These are phyloP conservation scores for Talaromyces amestolkiae DNA, from an alignment of 2,329 filamentous ascomycete species.

Conservation along the genomic window DNA sequence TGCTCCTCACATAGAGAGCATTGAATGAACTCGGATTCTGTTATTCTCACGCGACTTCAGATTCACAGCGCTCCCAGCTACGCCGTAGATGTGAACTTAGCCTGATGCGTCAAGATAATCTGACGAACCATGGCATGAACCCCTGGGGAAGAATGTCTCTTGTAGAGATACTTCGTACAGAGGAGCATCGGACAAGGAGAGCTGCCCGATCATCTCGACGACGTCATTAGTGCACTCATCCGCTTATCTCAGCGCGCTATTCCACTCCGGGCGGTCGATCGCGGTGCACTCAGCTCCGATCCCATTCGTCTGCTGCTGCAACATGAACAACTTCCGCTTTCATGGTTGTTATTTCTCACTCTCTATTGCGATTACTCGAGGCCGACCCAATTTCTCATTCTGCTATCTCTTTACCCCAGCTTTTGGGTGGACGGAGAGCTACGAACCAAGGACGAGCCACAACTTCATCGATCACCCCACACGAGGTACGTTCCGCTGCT, in stretches of 20 bases:
- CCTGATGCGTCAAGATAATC: background rate
- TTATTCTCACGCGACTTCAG: background rate
- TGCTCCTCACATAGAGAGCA: background rate
- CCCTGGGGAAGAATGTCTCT: background rate
- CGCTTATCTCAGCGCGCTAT: background rate
- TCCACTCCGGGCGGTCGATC: slow-evolving; percentile 6
- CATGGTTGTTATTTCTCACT: background rate
- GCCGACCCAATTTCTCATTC: too few relatives aligned
- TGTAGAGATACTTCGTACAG: too few relatives aligned
- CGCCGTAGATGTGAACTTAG: background rate
- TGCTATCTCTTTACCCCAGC: background rate
- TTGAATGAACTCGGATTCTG: background rate
- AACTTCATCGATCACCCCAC: slow-evolving; percentile 6
- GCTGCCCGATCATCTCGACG: background rate
- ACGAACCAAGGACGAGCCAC: background rate
- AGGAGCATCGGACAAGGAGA: background rate
- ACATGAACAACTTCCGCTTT: background rate
- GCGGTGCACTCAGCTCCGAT: slow-evolving; percentile 14
- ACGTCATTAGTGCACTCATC: slow-evolving; percentile 1
- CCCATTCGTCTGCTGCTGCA: background rate
- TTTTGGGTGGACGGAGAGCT: background rate
- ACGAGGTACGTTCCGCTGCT: slow-evolving; percentile 5
- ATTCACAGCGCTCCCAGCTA: background rate
- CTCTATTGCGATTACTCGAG: background rate
- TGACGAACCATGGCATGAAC: background rate